Conservation (phyloP, 805 yeast genomes). For the Sugiyamaella boreocaroliniensis region DNA sequence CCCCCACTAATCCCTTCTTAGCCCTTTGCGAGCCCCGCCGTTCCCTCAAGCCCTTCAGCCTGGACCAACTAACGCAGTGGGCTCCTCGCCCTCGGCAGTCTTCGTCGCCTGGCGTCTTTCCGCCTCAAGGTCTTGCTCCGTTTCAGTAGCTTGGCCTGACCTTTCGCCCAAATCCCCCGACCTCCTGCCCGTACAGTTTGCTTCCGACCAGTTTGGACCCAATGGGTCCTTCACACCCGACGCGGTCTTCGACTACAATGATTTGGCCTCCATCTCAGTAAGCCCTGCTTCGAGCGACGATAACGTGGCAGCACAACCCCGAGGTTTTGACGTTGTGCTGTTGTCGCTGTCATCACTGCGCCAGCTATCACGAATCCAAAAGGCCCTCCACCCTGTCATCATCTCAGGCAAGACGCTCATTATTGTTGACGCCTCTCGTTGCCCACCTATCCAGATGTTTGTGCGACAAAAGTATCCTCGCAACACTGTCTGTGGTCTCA, state of each 20-base stretch:
- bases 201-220: conserved; percentile 17
- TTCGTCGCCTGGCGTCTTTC: conserved; percentile 22
- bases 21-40: no score
- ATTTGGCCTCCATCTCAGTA: conserved; percentile 2
- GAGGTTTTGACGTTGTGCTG: conserved; percentile 10
- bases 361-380: conserved; percentile 5
- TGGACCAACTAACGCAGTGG: conserved; percentile 11
- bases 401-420: conserved; percentile 16
- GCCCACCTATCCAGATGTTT: conserved; percentile 9
- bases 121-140: conserved; percentile 15
- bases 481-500: conserved; percentile 14
- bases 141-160: conserved; percentile 20
- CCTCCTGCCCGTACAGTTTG: conserved; percentile 8
- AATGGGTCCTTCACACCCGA: conserved; percentile 14
- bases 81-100: conserved; percentile 16
- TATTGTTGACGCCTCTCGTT: conserved; percentile 17
- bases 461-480: conserved; percentile 15
- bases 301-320: background rate
- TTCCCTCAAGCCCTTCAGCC: no score
- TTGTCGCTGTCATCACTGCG: conserved; percentile 10
- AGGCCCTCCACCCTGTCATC: conserved; percentile 6
- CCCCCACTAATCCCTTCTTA: background rate
- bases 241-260: conserved; percentile 8
- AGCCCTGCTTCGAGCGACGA: conserved; percentile 2
- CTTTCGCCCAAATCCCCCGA: conserved; percentile 3